Evolutionary conservation across 805 yeast genomes (phyloP).

Genomic region (Metschnikowia matae): DNA sequence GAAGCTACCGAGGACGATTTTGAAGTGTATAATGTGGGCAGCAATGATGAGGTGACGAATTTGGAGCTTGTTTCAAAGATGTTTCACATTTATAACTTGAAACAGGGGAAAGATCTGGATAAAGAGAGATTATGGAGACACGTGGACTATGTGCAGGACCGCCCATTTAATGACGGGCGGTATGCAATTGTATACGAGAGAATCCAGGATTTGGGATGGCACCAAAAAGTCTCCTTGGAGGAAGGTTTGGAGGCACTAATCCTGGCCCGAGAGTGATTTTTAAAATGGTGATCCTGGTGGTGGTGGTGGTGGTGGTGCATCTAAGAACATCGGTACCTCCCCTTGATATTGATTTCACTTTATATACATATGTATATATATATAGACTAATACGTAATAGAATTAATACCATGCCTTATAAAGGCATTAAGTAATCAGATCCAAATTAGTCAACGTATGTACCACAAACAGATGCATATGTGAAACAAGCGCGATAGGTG

Average conservation of each 20-base stretch:
- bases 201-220: conserved; percentile 31
- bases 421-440: no score
- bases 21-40: conserved; percentile 24
- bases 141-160: conserved; percentile 25
- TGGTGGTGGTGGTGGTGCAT: no score
- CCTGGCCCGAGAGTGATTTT: neutral
- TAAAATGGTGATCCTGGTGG: no score
- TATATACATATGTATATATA: no score
- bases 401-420: no score
- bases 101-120: neutral
- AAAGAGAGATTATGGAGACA: conserved; percentile 7
- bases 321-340: no score
- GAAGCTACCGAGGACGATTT: no score
- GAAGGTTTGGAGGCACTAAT: conserved; percentile 21
- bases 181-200: conserved; percentile 24
- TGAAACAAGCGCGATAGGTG: no score
- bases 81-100: conserved; percentile 8
- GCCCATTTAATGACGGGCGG: conserved; percentile 31
- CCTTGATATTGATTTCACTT: no score
- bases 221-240: conserved; percentile 18
- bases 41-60: conserved; percentile 13
- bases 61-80: conserved; percentile 21
- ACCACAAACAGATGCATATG: no score
- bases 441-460: no score
- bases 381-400: no score